Base-by-base conservation (phyloP, 352 stramenopile genomes). In the Globisporangium emineosum region DNA sequence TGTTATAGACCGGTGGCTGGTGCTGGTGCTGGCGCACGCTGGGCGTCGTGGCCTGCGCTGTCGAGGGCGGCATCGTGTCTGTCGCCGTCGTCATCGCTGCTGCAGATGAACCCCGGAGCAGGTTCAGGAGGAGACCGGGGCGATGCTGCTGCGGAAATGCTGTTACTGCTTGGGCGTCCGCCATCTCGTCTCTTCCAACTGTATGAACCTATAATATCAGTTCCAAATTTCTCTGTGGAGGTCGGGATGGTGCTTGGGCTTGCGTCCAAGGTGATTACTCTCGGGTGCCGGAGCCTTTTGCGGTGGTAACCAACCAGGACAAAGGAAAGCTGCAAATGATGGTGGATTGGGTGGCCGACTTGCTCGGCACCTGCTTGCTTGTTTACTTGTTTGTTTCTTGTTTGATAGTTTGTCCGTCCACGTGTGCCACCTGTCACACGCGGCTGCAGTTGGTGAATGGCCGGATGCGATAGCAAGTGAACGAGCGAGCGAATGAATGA, bases 401-500 rank as follows among this genome's bases (percentile, higher is more conserved):
- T 43, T 29, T 12, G 3, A 15, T 53, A 5, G 3, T 53, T 30
- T 17, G n/a, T 51, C 43, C 21, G 47, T 30, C 21, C 5, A 10
- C 13, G 17, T n/a, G 37, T 21, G 15, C 47, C 47, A 53, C 47
- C 47, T 53, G 47, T 53, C 47, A 53, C 47, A 53, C 21, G 47
- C 5, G 21, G 2, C 4, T 30, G 47, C 21, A 53, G n/a, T 53
- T 21, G 19, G 21, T 12, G 13, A 53, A 32, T 53, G 47, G 32
- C 9, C 4, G 7, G 15, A 17, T 19, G 10, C 10, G 12, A 17
- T 19, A 43, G 37, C 13, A 43, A 43, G 37, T 43, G 7, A 45
- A 45, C 40, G 21, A 45, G 15, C 21, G 40, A 45, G 40, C 40
- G 21, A 1, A 21, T 32, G 47, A 29, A 29, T 55, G 49, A 55